Evolutionary conservation across 768 basidiomycete species (phyloP), one percentile per base, ranked within the genome.

Genomic region (Amanita pseudoporphyria): DNA sequence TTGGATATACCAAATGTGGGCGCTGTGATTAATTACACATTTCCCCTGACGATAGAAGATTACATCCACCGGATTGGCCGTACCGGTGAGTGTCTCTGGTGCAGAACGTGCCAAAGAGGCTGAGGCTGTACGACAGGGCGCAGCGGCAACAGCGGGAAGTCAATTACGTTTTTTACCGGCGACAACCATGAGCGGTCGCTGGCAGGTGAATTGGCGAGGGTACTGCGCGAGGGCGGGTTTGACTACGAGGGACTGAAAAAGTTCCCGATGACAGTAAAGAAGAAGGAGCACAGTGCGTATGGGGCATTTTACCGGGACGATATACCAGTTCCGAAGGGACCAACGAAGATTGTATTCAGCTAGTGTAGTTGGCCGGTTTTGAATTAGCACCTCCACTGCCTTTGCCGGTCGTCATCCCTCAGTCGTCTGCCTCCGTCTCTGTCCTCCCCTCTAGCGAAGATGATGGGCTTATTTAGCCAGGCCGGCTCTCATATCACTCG

Each of bases 221-320:
- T 99, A 35, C 73, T 98, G 48, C 71, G 84, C 46, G 96, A 98
- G 63, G 84, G 86, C 39, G 89, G 86, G 26, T 89, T 87, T 54
- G 79, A 85, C 50, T 78, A 82, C 42, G 80, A 86, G 56, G 82
- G 67, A 5, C 70, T 96, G 67, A 79, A 82, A 52, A 82, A 83
- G 59, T 97, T 96, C 73, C 91, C 92, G 45, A 90, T 94, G 78
- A 89, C 93, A 52, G 91, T 98, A 70, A 96, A 95, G 73, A 98
- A 98, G 76, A 90, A 82, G 74, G 79, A 84, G 57, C 94, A 97
- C 59, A 71, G 88, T 16, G 84, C 79, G 36, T 97, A 96, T 57
- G 94, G 94, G 4, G 87, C 86, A 5, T 91, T 90, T 66, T 91
- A 76, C 65, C 65, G 84, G 49, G 81, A 87, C 56, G 81, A 82